Percentiles rank a stretch among this genome's conserved stretches.
Evolutionary conservation across 805 yeast genomes (phyloP).

Genomic region (Limtongia smithiae): DNA sequence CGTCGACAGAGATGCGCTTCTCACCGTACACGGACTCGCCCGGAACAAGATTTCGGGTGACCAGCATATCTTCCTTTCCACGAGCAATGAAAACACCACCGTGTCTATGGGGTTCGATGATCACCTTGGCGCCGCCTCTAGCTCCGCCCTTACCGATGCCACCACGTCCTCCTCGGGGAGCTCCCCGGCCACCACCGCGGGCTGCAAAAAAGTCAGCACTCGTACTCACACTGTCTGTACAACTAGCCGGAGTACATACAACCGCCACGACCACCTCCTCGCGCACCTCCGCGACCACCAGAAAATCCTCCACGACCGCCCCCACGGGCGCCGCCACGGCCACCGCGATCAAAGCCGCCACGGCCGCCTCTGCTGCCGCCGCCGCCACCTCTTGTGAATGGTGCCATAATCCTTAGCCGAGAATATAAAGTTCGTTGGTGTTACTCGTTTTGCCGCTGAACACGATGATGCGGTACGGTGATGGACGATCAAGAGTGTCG

Average conservation of each 20-base stretch:
- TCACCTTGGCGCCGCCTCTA: slow-evolving; percentile 82
- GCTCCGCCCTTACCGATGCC: slow-evolving; percentile 60
- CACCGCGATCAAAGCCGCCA: slow-evolving; percentile 39
- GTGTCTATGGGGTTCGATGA: slow-evolving; percentile 98
- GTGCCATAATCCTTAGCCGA: slow-evolving; percentile 69
- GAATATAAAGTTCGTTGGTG: too few species aligned
- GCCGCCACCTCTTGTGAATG: slow-evolving; percentile 55
- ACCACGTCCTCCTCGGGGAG: slow-evolving; percentile 50
- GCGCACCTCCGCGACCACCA: slow-evolving; percentile 44
- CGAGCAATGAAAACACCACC: slow-evolving; percentile 98
- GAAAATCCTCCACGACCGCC: slow-evolving; percentile 43
- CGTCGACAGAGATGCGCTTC: slow-evolving; percentile 91
- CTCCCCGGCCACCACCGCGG: slow-evolving; percentile 42
- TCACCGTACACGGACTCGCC: slow-evolving; percentile 99
- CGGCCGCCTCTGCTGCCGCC: slow-evolving; percentile 36
- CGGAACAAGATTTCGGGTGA: slow-evolving; percentile 94
- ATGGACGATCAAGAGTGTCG: too few species aligned
- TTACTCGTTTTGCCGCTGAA: too few species aligned
- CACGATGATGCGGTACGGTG: too few species aligned
- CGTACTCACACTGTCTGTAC: not conserved
- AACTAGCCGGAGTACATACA: slow-evolving; percentile 12
- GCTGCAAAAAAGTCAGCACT: not conserved
- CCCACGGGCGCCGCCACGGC: slow-evolving; percentile 51
- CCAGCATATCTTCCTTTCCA: slow-evolving; percentile 98
- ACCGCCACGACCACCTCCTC: slow-evolving; percentile 39